Evolutionary conservation across 1,284 basidiomycete genomes (phyloP).

Genomic region (Moniliella sp.): DNA sequence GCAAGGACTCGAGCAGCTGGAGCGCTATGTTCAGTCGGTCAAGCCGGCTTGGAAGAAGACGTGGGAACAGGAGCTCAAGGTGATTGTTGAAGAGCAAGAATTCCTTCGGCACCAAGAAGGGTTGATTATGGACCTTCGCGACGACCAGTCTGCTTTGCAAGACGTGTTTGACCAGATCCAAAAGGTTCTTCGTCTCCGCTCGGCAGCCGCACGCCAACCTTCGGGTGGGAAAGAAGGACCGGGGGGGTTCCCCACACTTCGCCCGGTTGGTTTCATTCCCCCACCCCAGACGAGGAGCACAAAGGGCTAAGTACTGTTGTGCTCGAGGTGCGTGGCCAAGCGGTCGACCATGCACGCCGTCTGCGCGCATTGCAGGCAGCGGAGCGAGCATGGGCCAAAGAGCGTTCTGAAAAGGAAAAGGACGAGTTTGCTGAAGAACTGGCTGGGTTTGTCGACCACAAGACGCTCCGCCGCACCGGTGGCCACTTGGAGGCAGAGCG

Average conservation of each 20-base stretch:
- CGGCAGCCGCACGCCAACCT: slow-evolving; percentile 3
- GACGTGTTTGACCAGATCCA: slow-evolving; percentile 31
- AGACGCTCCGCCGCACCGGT: slow-evolving; percentile 26
- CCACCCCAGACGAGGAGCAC: slow-evolving; percentile 26
- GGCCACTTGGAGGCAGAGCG: slow-evolving; percentile 26
- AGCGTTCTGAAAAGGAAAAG: slow-evolving; percentile 7
- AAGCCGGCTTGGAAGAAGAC: slow-evolving; percentile 97
- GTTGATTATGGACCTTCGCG: slow-evolving; percentile 21
- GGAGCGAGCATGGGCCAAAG: slow-evolving; percentile 22
- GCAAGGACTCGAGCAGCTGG: slow-evolving; percentile 53
- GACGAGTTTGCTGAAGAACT: slow-evolving; percentile 31
- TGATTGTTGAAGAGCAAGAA: slow-evolving; percentile 90
- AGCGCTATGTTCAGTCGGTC: slow-evolving; percentile 64
- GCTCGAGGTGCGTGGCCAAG: slow-evolving; percentile 28
- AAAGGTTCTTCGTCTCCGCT: slow-evolving; percentile 27
- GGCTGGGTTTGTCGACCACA: slow-evolving; percentile 28
- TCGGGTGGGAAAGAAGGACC: slow-evolving; percentile 1
- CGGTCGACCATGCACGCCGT: slow-evolving; percentile 29
- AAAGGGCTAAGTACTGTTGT: slow-evolving; percentile 28
- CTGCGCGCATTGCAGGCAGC: slow-evolving; percentile 27
- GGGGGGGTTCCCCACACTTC: slow-evolving; percentile 1
- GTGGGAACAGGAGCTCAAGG: slow-evolving; percentile 84
- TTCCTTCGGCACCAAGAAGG: slow-evolving; percentile 44
- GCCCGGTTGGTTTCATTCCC: slow-evolving; percentile 14
- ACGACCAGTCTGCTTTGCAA: slow-evolving; percentile 20